Conservation (phyloP, 2,329 filamentous ascomycete species). For the Fusarium mangiferae region DNA sequence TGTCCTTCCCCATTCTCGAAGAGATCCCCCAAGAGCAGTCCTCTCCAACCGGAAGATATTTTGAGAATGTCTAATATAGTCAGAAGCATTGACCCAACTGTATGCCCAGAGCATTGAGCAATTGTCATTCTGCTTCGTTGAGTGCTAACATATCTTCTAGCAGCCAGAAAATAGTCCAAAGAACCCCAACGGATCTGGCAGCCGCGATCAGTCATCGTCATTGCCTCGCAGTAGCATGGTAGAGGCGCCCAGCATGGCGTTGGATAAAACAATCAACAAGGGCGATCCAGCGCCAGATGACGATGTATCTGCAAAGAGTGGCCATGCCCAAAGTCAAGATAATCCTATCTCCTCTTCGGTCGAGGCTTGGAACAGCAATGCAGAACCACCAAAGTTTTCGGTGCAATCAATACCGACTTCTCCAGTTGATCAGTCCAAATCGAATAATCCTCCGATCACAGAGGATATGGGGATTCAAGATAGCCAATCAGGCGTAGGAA, state of each 20-base stretch:
- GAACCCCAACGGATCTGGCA: background rate
- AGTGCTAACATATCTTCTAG: background rate
- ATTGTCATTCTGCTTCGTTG: background rate
- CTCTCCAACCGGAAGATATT: background rate
- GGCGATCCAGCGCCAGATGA: background rate
- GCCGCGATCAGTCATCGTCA: background rate
- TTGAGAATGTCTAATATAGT: too few species aligned
- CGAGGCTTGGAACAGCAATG: background rate
- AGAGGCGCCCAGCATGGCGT: background rate
- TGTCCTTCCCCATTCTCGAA: background rate
- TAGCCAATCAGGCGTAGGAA: background rate
- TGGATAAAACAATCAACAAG: background rate
- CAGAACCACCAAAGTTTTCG: background rate
- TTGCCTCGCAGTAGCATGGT: background rate
- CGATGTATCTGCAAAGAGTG: background rate
- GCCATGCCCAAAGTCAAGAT: background rate
- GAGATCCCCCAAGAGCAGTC: background rate
- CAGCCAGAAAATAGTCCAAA: background rate
- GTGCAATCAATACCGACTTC: background rate
- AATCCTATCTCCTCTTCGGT: background rate
- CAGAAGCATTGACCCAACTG: background rate
- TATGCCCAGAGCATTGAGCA: background rate
- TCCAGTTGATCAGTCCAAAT: background rate
- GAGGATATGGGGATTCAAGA: background rate
- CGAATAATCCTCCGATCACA: background rate